phyloP scores from a whole-genome alignment of 192 early-diverging fungal species.

The Lunasporangiospora selenospora region DNA sequence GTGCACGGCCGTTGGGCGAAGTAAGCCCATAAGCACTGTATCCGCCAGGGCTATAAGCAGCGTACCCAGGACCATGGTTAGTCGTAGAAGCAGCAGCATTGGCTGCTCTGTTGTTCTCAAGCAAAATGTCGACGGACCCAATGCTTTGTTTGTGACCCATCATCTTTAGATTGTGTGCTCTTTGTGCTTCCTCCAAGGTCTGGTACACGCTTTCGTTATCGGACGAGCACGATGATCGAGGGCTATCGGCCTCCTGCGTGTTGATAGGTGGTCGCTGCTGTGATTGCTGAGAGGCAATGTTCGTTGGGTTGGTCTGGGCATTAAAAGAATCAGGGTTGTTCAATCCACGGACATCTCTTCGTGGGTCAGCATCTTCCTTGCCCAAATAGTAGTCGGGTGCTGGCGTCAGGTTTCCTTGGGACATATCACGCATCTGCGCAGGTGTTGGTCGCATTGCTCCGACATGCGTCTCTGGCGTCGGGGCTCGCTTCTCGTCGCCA shows the following conservation, averaged over 20 bases:
- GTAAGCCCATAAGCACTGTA: background rate
- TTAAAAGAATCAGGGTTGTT: slow-evolving; percentile 9
- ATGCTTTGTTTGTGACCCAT: slow-evolving; percentile 43
- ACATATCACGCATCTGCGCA: slow-evolving; percentile 13
- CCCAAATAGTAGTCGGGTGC: slow-evolving; percentile 38
- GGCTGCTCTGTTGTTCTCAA: too few relatives aligned
- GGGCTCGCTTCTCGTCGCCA: slow-evolving; percentile 10
- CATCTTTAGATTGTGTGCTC: slow-evolving; percentile 26
- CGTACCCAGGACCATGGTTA: background rate
- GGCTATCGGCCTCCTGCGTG: background rate
- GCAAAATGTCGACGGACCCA: slow-evolving; percentile 20
- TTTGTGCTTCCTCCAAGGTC: slow-evolving; percentile 28
- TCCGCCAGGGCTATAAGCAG: background rate
- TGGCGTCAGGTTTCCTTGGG: slow-evolving; percentile 36
- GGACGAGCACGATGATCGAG: slow-evolving; percentile 20
- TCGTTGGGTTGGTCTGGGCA: background rate
- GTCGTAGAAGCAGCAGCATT: background rate
- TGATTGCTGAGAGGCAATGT: too few relatives aligned
- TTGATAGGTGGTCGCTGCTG: too few relatives aligned
- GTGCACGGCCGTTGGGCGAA: background rate
- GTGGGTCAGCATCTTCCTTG: slow-evolving; percentile 45
- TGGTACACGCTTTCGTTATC: slow-evolving; percentile 15
- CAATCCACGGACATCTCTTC: slow-evolving; percentile 29
- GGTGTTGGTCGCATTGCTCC: slow-evolving; percentile 28
- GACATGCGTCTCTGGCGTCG: slow-evolving; percentile 1